Evolutionary conservation across 2,329 filamentous ascomycete genomes (phyloP).

Genomic region (Alternaria gaisen): DNA sequence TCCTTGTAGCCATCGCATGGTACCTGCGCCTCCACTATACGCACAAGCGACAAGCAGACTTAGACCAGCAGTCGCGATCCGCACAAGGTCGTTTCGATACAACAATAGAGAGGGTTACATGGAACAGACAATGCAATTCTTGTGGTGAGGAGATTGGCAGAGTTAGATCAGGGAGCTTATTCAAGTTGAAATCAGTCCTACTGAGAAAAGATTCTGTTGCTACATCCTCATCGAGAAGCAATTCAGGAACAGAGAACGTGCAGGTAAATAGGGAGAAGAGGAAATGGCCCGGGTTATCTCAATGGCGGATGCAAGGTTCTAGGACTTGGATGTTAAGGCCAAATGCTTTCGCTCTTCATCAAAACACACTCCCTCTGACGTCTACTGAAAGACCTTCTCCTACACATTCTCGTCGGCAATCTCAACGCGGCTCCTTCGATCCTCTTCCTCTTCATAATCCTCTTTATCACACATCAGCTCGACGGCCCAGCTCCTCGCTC

Average conservation of each 20-base stretch:
- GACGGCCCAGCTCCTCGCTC: background rate
- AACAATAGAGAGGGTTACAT: background rate
- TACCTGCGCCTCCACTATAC: background rate
- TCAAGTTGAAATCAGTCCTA: background rate
- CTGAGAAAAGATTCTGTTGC: background rate
- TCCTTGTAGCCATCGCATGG: background rate
- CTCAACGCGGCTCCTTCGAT: background rate
- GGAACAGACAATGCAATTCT: background rate
- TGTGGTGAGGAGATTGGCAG: background rate
- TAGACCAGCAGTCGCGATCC: background rate
- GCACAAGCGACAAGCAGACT: background rate
- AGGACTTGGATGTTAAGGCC: background rate
- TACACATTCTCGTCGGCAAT: background rate
- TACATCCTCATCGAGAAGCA: background rate
- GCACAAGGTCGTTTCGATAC: background rate
- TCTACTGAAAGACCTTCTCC: slow-evolving; percentile 2
- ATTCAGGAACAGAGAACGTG: background rate
- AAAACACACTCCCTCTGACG: background rate
- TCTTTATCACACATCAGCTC: background rate
- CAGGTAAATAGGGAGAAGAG: background rate
- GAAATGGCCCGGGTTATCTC: background rate
- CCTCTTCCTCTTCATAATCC: background rate
- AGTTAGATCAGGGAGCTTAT: background rate
- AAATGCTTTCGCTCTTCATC: background rate
- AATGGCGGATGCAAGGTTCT: background rate